Base-by-base conservation (phyloP, 352 stramenopile genomes). In the Phytophthora sp. region DNA sequence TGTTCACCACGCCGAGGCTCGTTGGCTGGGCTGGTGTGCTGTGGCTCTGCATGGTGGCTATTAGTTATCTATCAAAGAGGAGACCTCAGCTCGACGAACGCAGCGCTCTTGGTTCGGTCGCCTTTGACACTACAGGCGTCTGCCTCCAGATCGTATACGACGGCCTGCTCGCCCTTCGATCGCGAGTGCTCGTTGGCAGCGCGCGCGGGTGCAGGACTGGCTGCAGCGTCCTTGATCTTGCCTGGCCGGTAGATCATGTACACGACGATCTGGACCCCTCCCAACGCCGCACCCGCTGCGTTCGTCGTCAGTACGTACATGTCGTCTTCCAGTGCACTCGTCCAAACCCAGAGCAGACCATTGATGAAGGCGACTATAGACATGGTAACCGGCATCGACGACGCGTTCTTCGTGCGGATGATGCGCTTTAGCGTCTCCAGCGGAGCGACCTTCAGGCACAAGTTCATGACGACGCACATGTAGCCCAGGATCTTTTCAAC, bases 301-400 rank as follows among this genome's bases (percentile, higher is more conserved):
- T 73, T 73, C 21, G 66, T 63, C n/a, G 66, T 34, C 3, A 74
- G 27, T 43, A 74, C 64, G 49, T 71, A 74, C 66, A 74, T 64
- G 21, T 74, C 66, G 15, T 53, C 44, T 42, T 56, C 31, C 18
- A 70, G 54, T 0, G 54, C 37, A 13, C 54, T 64, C 17, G 59
- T 64, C 41, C 50, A 64, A 28, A 72, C 46, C 67, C 62, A 76
- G n/a, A 73, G 34, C 24, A 58, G 11, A 8, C 64, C 62, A 24
- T 69, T 73, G 51, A 76, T 21, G 20, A 59, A 60, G 20, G 66
- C 66, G 32, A 68, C 53, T 9, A 64, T 13, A 21, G 54, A 71
- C 45, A 75, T 64, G 7, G 61, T 68, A 23, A 75, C 54, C 1
- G 66, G 66, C 39, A 72, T 66, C n/a, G 51, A 65, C 23, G 67